Conservation (phyloP, 106 monocot genomes). For the Dioscorea dumetorum region DNA sequence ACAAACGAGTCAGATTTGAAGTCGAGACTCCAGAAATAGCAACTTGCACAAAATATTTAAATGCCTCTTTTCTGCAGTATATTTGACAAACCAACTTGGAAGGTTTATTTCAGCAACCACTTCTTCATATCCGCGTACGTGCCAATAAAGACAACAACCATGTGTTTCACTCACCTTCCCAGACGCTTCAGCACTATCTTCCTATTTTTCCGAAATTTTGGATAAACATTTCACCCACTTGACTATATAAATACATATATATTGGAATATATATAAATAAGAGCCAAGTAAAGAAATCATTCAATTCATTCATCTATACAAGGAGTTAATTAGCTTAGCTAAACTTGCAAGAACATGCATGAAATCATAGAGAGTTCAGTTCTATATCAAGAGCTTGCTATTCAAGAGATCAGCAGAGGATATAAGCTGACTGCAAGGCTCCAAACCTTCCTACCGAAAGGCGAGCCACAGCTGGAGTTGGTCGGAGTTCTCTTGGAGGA, state of each 20-base stretch:
- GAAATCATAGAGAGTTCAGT: neutral
- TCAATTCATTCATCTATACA: neutral
- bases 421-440: neutral
- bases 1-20: no score
- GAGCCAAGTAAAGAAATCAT: neutral
- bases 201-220: neutral
- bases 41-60: no score
- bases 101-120: no score
- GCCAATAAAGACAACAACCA: no score
- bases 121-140: no score
- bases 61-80: no score
- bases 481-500: neutral
- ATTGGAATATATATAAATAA: neutral
- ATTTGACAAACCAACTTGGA: no score
- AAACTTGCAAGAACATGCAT: neutral
- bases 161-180: no score
- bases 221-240: neutral
- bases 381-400: neutral
- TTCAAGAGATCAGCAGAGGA: slow-evolving; percentile 2
- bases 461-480: neutral
- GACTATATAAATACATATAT: no score
- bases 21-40: no score
- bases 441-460: neutral
- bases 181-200: no score
- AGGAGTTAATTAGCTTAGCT: neutral